Conservation (phyloP, 768 basidiomycete species). For the Russula virescens region DNA sequence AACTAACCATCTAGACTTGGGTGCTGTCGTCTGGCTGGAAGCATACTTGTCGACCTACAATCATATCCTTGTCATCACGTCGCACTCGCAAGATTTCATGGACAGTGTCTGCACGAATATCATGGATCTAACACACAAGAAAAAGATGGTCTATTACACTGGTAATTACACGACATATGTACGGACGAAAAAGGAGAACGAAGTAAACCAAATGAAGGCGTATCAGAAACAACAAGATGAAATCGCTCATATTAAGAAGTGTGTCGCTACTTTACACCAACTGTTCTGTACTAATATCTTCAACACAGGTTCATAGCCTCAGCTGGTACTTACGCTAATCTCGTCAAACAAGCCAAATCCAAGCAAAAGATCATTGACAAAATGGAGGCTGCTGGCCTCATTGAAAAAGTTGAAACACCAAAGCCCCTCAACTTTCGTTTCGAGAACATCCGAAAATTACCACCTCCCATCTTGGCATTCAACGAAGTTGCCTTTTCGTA, state of each 20-base stretch:
- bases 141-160: conserved; percentile 90
- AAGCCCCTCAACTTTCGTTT: conserved; percentile 88
- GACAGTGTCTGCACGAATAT: conserved; percentile 96
- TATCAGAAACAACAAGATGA: conserved; percentile 98
- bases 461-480: conserved; percentile 97
- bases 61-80: conserved; percentile 96
- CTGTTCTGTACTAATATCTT: conserved; percentile 1
- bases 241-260: conserved; percentile 98
- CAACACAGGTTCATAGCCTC: conserved; percentile 83
- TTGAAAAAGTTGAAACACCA: conserved; percentile 81
- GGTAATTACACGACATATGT: conserved; percentile 99
- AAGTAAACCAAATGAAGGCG: conserved; percentile 99
- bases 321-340: conserved; percentile 99
- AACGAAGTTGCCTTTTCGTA: conserved; percentile 93
- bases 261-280: conserved; percentile 26
- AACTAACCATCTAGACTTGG: conserved; percentile 91
- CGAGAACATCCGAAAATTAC: conserved; percentile 88
- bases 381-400: conserved; percentile 98
- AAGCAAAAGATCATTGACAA: conserved; percentile 99
- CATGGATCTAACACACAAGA: conserved; percentile 91
- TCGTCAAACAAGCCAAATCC: conserved; percentile 97
- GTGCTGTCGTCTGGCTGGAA: conserved; percentile 98
- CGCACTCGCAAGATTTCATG: conserved; percentile 99
- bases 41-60: conserved; percentile 98
- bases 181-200: conserved; percentile 93